phyloP scores from a whole-genome alignment of 192 early-diverging fungal species.

The Linnemannia zychae region DNA sequence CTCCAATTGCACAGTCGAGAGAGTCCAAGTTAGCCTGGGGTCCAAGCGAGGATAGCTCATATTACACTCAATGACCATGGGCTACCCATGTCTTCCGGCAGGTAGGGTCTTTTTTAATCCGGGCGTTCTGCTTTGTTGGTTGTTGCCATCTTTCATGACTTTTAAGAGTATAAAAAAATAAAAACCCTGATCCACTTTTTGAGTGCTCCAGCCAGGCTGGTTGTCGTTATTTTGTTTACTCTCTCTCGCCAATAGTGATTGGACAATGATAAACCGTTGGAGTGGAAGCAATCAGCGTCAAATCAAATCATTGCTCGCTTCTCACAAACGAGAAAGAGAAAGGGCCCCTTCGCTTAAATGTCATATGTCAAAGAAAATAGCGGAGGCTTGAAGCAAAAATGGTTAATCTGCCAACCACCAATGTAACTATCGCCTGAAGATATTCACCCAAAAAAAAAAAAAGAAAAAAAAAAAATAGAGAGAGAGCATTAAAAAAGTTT shows the following conservation, averaged over 20 bases:
- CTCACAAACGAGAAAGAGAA: not conserved
- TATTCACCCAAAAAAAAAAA: no score
- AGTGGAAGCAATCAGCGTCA: not conserved
- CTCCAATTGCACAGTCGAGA: not conserved
- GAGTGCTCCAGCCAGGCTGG: no score
- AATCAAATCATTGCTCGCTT: not conserved
- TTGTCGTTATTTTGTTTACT: not conserved
- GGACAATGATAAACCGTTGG: not conserved
- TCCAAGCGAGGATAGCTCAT: slow-evolving; percentile 1
- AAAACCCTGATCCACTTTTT: not conserved
- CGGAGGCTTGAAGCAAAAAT: no score
- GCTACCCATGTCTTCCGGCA: not conserved
- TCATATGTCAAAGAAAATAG: no score
- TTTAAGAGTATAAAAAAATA: no score
- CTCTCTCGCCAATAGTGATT: not conserved
- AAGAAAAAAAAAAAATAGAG: no score
- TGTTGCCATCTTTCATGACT: no score
- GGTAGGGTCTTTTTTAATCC: not conserved
- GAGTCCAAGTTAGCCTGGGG: not conserved
- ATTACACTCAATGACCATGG: not conserved
- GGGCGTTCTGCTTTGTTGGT: no score
- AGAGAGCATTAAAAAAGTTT: no score
- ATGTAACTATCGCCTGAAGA: no score
- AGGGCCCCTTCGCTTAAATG: no score
- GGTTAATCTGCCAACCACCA: no score